Evolutionary conservation across 2,329 filamentous ascomycete genomes (phyloP), one percentile per base, ranked within the genome.

Genomic region (Cercospora berteroae): DNA sequence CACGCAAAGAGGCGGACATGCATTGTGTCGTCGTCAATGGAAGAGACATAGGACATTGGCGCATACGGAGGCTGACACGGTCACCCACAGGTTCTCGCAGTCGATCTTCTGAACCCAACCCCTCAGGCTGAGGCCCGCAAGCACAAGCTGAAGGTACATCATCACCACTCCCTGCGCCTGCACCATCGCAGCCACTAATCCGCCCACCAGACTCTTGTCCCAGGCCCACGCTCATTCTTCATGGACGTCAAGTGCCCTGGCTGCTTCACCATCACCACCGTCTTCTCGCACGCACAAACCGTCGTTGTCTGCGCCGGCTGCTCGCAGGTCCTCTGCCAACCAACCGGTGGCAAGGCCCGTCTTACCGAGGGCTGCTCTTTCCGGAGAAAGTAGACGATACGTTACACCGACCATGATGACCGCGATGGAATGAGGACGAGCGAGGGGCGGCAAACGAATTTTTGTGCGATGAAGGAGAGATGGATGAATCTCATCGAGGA

Each of bases 231-330:
- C 83, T 98, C 94, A 77, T 99, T 98, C 92, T 99, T 99, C 92
- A 99, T 99, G 95, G 95, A 99, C 83, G 95, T 99, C 88, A 99
- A 99, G 91, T 99, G 95, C 92, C 95, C 95, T 83, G 95, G 95
- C 81, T 99, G 95, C 92, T 99, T 98, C 91, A 97, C 94, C 84
- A 99, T 99, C 89, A 99, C 95, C 84, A 99, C 95, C 84, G 95
- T 99, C 85, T 99, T 98, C 92, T 98, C 94, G 74, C 95, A 99
- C 89, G 95, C 95, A 84, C 95, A 99, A 89, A 99, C 95, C 83
- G 95, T 99, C 83, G 95, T 99, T 84, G 96, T 98, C 89, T 99
- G 95, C 91, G 93, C 93, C 81, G 95, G 95, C 80, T 99, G 95
- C 92, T 97, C 94, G 80, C 97, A 96, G 79, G 95, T 99, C 77